Base-by-base conservation (phyloP, 2,329 filamentous ascomycete genomes). In the Botryotinia calthae region DNA sequence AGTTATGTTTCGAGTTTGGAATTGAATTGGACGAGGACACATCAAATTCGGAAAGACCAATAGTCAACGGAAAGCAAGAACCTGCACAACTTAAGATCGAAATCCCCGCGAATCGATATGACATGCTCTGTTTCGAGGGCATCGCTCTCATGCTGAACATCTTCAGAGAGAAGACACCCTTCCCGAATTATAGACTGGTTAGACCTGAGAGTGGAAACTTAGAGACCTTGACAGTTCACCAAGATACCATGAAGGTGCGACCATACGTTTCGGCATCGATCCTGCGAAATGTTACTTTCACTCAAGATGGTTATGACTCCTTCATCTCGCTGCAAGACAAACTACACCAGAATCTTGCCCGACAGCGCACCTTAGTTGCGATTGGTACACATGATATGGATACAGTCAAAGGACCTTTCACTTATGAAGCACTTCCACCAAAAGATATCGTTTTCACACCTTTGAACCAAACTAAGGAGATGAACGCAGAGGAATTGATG, bases 241-340 rank as follows among this genome's bases (percentile, higher is more conserved):
- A 93, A 80, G 87, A 88, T 72, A 97, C 94, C 46, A 86, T 87
- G 73, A 88, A 90, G 82, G 90, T 99, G 78, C 90, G 96, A 67
- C 95, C 95, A 58, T 93, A 96, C 77, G 92, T 97, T 76, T 93
- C 95, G 25, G 94, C 92, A 75, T 94, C 95, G 65, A 93, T 99
- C 76, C 86, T 99, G 75, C 91, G 96, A 77, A 93, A 94, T 81
- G 88, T 99, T 85, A 94, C 91, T 80, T 98, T 99, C 86, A 95
- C 93, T 78, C 88, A 96, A 85, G 93, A 91, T 77, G 88, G 92
- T 77, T 99, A 99, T 83, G 93, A 97, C 78, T 98, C 94, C 80
- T 99, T 99, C 92, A 99, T 99, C 81, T 89, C 91, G 72, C 88
- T 99, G 65, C 96, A 99, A 85, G 97, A 99, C 85, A 99, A 99